Base-by-base conservation (phyloP, 331 rosid species). In the Acacia concinna region DNA sequence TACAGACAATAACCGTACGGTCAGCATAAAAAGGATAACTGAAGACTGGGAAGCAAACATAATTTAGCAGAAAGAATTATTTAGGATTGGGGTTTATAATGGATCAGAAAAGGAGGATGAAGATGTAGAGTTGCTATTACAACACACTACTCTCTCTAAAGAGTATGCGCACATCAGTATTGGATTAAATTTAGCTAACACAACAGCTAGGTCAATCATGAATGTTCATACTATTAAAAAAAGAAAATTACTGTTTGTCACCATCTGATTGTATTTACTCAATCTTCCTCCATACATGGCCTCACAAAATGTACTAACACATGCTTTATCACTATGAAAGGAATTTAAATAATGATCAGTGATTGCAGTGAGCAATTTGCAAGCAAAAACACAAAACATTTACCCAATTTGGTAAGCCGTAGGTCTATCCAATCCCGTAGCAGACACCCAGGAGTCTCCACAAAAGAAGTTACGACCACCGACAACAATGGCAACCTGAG, bases 351-450 rank as follows among this genome's bases (percentile, higher is more conserved):
- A 20, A 23, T 35, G 23, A 37, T 0, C 34, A 43, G 38, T 8
- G 28, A 28, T 13, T 63, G 65, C 41, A 11, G 49, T 12, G 68
- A 18, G 40, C 70, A 49, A 65, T n/a, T 28, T 62, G 38, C 9
- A 9, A 32, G 31, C 70, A 41, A 60, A 56, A 75, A 41, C 43
- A 75, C 30, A 37, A 40, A 52, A 37, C 21, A 67, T 37, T 75
- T 81, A 81, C 84, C 84, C 84, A 75, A 81, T 81, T 75, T 81
- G 81, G 67, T 75, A 81, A 9, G 84, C 84, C 28, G 47, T 81
- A 68, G 84, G 81, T 68, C 81, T 75, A 63, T 81, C 84, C 71
- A 81, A 69, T 27, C 84, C 84, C 44, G 84, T 68, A 27, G 84
- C 77, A 57, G 80, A 56, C 28, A 75, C 77, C 84, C 84, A 81